Evolutionary conservation across 2,329 filamentous ascomycete species (phyloP).

Genomic region (Aplosporella prunicola): DNA sequence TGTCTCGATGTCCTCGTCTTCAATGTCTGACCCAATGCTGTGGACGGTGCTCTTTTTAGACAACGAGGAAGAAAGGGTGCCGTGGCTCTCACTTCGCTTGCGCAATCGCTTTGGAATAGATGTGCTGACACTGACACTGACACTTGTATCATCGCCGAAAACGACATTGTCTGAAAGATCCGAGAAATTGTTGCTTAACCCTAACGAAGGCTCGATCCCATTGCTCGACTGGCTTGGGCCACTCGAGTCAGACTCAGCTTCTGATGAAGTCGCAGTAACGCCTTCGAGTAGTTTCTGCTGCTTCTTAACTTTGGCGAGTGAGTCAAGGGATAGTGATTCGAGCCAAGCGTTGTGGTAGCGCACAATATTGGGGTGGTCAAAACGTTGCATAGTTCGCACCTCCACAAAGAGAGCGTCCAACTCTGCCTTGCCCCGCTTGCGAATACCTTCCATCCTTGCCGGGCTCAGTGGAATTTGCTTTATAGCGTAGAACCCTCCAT

Average conservation of each 20-base stretch:
- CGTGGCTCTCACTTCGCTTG: constrained; percentile 33
- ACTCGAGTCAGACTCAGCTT: too few species aligned
- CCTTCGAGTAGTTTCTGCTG: constrained; percentile 1
- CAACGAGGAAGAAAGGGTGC: constrained; percentile 30
- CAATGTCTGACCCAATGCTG: constrained; percentile 24
- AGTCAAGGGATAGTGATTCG: too few species aligned
- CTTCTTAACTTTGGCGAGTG: too few species aligned
- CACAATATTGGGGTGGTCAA: constrained; percentile 58
- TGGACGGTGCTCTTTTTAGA: constrained; percentile 33
- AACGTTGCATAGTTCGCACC: constrained; percentile 50
- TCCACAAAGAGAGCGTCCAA: constrained; percentile 50
- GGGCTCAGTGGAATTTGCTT: constrained; percentile 54
- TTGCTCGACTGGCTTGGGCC: too few species aligned
- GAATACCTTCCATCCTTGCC: constrained; percentile 42
- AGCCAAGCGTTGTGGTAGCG: constrained; percentile 58
- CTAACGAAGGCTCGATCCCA: too few species aligned
- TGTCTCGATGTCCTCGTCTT: constrained; percentile 41
- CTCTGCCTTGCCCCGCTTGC: constrained; percentile 42
- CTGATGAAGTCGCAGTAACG: background rate
- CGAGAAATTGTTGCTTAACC: too few species aligned
- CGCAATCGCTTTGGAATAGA: too few species aligned
- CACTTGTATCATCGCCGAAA: too few species aligned
- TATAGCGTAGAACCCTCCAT: constrained; percentile 53
- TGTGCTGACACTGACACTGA: too few species aligned
- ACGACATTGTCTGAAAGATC: too few species aligned